Base-by-base conservation (phyloP, 2,329 filamentous ascomycete genomes). In the Fusarium pseudocircinatum region DNA sequence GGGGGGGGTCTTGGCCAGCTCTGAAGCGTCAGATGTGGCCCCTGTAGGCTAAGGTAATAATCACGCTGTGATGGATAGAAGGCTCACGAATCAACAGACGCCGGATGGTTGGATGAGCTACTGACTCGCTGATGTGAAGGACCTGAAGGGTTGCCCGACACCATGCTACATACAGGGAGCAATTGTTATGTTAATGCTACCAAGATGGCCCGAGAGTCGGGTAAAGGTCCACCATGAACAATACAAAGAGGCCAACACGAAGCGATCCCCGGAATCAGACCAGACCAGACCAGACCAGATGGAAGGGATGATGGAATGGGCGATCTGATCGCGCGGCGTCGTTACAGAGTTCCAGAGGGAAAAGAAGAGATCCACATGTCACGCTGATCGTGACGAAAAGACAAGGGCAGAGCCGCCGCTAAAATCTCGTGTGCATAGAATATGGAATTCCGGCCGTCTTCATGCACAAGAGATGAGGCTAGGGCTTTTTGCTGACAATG, bases 371-470 rank as follows among this genome's bases (percentile, higher is more conserved):
- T 65, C 71, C 71, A 74, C 53, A 69, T 64, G 56, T 36, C 71
- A 69, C 56, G 68, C 63, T 72, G 68, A 73, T 74, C 59, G 53
- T 63, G 70, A 63, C 70, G 62, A 71, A 73, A 50, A 58, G 50
- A 62, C 66, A 70, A 73, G 70, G 70, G 58, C 70, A 73, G 70
- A 73, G 66, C 67, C 62, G 67, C 71, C 67, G 67, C 67, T 71
- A 63, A 54, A 57, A 57, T 70, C 50, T 70, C 44, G 60, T 47
- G 39, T 61, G 46, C 47, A 60, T 60, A 22, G 47, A 34, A 42
- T 14, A 58, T 63, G 24, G 58, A 74, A 60, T 71, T 69, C 42
- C 47, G 39, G 58, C 40, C 32, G 20, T 34, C 70, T 52, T 58
- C 56, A 39, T 63, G 66, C 65, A 54, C 53, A 40, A 72, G 70